These are phyloP conservation scores for Narthecium ossifragum DNA, from an alignment of 106 monocot species.

Conservation along the genomic window DNA sequence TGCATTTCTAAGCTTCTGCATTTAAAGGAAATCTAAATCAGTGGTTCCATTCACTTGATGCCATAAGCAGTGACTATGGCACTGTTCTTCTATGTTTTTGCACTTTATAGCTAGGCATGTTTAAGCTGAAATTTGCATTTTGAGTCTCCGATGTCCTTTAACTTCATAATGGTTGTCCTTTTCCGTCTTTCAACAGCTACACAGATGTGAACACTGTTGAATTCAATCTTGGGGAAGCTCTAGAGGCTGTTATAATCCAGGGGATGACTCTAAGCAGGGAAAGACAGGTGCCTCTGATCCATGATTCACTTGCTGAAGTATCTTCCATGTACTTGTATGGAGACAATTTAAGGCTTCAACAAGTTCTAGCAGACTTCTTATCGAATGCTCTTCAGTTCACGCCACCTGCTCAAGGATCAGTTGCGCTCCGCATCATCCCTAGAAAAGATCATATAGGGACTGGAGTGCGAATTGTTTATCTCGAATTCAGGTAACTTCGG, in stretches of 20 bases:
- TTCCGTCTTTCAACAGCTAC: no score
- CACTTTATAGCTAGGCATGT: no score
- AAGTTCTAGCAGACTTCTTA: conserved; percentile 67
- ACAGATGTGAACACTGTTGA: conserved; percentile 56
- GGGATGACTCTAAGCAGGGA: conserved; percentile 60
- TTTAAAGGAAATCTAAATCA: no score
- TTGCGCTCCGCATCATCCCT: conserved; percentile 47
- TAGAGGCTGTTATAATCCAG: conserved; percentile 64
- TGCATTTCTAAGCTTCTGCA: no score
- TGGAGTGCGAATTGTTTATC: conserved; percentile 62
- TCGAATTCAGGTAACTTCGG: conserved; percentile 63
- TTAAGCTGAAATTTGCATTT: no score
- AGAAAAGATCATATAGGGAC: conserved; percentile 50
- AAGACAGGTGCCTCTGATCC: conserved; percentile 39
- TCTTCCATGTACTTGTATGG: conserved; percentile 68
- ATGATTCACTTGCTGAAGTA: conserved; percentile 55
- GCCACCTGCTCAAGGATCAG: conserved; percentile 40
- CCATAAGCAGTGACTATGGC: no score
- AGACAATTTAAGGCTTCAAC: conserved; percentile 83
- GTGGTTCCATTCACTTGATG: no score
- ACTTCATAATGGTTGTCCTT: no score
- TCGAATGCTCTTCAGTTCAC: conserved; percentile 63
- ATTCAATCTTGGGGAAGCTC: conserved; percentile 64
- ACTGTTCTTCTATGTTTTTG: no score
- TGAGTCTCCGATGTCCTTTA: no score